Evolutionary conservation across 2,329 filamentous ascomycete species (phyloP).

Genomic region (Elsinoe arachidis): DNA sequence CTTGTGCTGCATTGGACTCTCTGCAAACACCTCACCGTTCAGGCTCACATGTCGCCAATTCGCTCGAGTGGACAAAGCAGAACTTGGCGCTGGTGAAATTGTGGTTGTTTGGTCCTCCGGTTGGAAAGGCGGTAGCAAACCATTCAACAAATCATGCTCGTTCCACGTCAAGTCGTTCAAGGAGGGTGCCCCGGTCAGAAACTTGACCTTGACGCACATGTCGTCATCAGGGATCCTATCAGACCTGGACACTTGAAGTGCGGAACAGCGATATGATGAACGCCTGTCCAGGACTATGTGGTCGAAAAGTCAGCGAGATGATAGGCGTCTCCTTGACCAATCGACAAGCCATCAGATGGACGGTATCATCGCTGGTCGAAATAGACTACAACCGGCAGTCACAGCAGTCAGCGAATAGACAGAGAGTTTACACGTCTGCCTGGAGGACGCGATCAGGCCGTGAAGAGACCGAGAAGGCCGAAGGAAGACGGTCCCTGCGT

Average conservation of each 20-base stretch:
- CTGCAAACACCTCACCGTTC: not conserved
- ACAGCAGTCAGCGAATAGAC: not conserved
- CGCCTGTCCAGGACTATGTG: no score
- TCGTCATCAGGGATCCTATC: not conserved
- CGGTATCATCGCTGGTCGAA: no score
- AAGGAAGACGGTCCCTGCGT: no score
- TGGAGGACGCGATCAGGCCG: not conserved
- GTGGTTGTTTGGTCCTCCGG: conserved; percentile 20
- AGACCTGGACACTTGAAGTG: no score
- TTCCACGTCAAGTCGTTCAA: conserved; percentile 47
- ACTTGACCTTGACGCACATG: conserved; percentile 28
- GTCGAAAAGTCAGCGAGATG: no score
- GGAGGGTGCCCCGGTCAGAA: conserved; percentile 55
- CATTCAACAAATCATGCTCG: conserved; percentile 40
- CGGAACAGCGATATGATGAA: no score
- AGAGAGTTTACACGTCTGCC: not conserved
- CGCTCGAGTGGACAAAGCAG: conserved; percentile 17
- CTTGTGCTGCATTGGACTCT: conserved; percentile 6
- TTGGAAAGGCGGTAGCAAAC: conserved; percentile 36
- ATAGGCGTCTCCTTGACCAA: no score
- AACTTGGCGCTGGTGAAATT: conserved; percentile 11
- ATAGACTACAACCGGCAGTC: no score
- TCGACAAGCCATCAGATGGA: no score
- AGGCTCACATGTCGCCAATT: conserved; percentile 23
- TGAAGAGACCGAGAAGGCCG: not conserved